Percentiles rank a stretch among this genome's conserved stretches.
phyloP scores from a whole-genome alignment of 805 yeast genomes.

The Grigorovia jiainica region DNA sequence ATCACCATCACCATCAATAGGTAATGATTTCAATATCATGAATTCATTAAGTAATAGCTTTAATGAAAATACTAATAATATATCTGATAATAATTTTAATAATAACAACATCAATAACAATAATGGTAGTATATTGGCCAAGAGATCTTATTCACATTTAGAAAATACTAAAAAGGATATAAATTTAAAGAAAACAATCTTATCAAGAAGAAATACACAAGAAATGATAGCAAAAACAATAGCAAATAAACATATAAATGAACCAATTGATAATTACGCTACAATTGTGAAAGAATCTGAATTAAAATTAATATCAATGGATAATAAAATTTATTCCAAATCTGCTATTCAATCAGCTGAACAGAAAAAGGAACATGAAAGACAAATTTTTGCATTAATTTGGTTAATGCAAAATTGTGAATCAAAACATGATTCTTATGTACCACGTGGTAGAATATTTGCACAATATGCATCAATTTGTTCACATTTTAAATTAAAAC shows the following conservation, averaged over 20 bases:
- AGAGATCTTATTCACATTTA: neutral
- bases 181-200: constrained; percentile 3
- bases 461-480: constrained; percentile 56
- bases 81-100: neutral
- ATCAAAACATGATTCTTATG: constrained; percentile 39
- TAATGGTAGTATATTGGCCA: neutral
- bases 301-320: constrained; percentile 22
- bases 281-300: constrained; percentile 37
- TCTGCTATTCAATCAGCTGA: constrained; percentile 25
- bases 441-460: constrained; percentile 59
- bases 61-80: neutral
- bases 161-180: neutral
- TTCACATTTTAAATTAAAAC: constrained; percentile 41
- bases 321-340: constrained; percentile 22
- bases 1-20: neutral
- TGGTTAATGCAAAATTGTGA: constrained; percentile 66
- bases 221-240: constrained; percentile 25
- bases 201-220: constrained; percentile 9
- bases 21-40: neutral
- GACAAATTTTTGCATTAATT: constrained; percentile 73
- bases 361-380: constrained; percentile 43
- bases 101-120: neutral
- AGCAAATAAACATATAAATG: constrained; percentile 23
- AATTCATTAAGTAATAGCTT: neutral
- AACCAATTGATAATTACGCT: constrained; percentile 38